These are phyloP conservation scores for Syncephalastrum monosporum DNA, from an alignment of 371 early-diverging fungal species.

Conservation along the genomic window DNA sequence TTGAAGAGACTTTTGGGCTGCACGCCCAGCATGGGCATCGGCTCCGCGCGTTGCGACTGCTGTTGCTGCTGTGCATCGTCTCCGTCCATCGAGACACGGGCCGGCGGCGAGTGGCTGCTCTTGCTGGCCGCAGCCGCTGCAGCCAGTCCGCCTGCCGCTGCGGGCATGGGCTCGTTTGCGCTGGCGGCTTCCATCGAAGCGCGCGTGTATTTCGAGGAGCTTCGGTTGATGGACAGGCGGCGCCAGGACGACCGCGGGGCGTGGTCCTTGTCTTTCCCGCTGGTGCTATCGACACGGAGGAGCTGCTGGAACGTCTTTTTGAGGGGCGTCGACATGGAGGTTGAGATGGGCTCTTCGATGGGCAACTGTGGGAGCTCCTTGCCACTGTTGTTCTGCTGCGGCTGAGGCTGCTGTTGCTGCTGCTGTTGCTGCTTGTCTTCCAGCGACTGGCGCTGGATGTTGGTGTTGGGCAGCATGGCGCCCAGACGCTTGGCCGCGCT, in stretches of 20 bases:
- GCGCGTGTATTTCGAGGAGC: slow-evolving; percentile 7
- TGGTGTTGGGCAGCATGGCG: slow-evolving; percentile 13
- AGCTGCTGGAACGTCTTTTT: slow-evolving; percentile 20
- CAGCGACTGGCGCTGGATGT: slow-evolving; percentile 8
- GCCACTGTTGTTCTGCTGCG: neutral
- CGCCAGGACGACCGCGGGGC: slow-evolving; percentile 15
- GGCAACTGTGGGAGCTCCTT: slow-evolving; percentile 5
- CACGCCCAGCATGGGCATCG: slow-evolving; percentile 17
- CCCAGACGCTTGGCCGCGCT: slow-evolving; percentile 23
- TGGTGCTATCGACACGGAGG: slow-evolving; percentile 4
- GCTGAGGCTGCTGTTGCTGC: neutral
- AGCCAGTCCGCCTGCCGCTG: neutral
- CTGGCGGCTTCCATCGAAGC: slow-evolving; percentile 16
- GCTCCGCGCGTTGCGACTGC: neutral
- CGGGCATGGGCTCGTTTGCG: slow-evolving; percentile 11
- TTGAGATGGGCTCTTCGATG: slow-evolving; percentile 4
- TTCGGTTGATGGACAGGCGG: slow-evolving; percentile 15
- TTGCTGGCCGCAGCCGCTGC: slow-evolving; percentile 1
- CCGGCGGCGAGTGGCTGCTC: neutral
- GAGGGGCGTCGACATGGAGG: slow-evolving; percentile 19
- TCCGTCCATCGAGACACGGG: neutral
- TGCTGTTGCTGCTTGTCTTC: slow-evolving; percentile 8
- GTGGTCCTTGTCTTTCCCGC: slow-evolving; percentile 3
- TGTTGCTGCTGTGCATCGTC: slow-evolving; percentile 1
- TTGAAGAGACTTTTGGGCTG: slow-evolving; percentile 36